These are phyloP conservation scores for Beauveria caledonica DNA, from an alignment of 2,329 filamentous ascomycete genomes.

Conservation along the genomic window DNA sequence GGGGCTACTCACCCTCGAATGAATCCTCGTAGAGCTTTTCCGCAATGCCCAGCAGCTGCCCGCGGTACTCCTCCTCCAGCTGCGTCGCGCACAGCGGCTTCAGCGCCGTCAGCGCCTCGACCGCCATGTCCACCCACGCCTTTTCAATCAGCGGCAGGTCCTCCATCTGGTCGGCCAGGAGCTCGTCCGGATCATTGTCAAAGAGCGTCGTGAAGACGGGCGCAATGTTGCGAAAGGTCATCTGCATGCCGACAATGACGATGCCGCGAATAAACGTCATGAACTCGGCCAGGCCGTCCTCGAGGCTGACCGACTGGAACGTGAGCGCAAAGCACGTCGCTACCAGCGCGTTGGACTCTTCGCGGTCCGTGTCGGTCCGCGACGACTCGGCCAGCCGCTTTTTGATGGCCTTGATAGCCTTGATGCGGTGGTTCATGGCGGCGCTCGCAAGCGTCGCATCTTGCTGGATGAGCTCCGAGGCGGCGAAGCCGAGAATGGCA, in stretches of 20 bases:
- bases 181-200: slow-evolving; percentile 30
- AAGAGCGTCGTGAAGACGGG: slow-evolving; percentile 43
- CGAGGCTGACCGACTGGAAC: slow-evolving; percentile 49
- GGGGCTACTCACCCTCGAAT: slow-evolving; percentile 35
- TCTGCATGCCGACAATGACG: slow-evolving; percentile 45
- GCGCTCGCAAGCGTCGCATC: slow-evolving; percentile 44
- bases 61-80: slow-evolving; percentile 39
- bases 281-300: slow-evolving; percentile 52
- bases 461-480: slow-evolving; percentile 51
- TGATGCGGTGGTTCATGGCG: slow-evolving; percentile 56
- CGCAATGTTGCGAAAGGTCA: slow-evolving; percentile 39
- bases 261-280: slow-evolving; percentile 54
- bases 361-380: slow-evolving; percentile 32
- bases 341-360: slow-evolving; percentile 51
- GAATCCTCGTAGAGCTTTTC: slow-evolving; percentile 45
- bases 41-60: slow-evolving; percentile 37
- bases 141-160: slow-evolving; percentile 36
- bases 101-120: slow-evolving; percentile 33
- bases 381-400: slow-evolving; percentile 39
- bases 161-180: slow-evolving; percentile 38
- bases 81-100: slow-evolving; percentile 33
- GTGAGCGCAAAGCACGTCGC: slow-evolving; percentile 52
- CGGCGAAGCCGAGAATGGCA: slow-evolving; percentile 58
- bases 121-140: slow-evolving; percentile 39
- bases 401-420: slow-evolving; percentile 56